Base-by-base conservation (phyloP, 2,329 filamentous ascomycete species). In the Talaromyces verruculosus region DNA sequence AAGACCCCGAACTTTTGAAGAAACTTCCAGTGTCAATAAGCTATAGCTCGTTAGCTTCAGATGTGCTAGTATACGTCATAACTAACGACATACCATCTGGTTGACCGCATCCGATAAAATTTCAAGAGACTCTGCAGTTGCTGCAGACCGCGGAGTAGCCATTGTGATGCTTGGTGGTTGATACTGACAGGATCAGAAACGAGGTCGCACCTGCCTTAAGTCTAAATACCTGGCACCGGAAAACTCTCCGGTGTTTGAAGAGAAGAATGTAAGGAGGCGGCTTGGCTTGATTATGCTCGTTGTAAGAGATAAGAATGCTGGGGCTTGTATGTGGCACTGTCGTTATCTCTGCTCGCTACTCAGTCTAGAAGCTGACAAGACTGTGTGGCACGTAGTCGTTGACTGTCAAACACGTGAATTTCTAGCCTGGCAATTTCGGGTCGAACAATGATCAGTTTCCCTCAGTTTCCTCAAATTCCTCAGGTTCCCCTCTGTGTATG, bases 21-120 rank as follows among this genome's bases (percentile, higher is more conserved):
- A 79, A 77, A 8, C 78, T 76, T 22, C 76, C 78, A 13, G 77
- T 79, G 39, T 80, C 79, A 63, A 80, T 71, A 30, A 81, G 74
- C 79, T 81, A n/a, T 19, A 37, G 10, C 30, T 35, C 35, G 55
- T 68, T 49, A 69, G 65, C 30, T 47, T 64, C 43, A 60, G 30
- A 49, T n/a, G 25, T 49, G 2, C 11, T 28, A 1, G n/a, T 17
- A 41, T 41, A 17, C 19, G 17, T n/a, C 35, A 25, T 17, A 39
- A 35, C 10, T 19, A 45, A 17, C 2, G 19, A 66, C 65, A 64
- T 73, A 79, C 78, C 63, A 76, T 79, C 66, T 76, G 73, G 64
- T 80, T 78, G 61, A 78, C 71, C 68, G 73, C 72, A 25, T 74
- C 69, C 35, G 77, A 75, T 25, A 80, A 67, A 13, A 73, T 72